Evolutionary conservation across 2,329 filamentous ascomycete species (phyloP).

Genomic region (Lachnellula arida): DNA sequence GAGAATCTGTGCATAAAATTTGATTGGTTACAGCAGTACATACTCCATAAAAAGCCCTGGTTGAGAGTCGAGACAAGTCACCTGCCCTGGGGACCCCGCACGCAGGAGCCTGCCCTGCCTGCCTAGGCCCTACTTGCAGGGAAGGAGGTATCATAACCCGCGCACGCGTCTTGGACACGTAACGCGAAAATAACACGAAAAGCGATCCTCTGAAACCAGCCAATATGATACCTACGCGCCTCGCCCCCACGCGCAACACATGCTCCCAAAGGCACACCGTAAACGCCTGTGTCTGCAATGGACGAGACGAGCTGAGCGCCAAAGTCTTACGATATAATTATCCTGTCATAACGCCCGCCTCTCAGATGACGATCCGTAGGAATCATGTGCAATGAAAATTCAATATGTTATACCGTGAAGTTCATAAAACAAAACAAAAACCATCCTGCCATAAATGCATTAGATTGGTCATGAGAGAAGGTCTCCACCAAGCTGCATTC

Average conservation of each 20-base stretch:
- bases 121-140: too few species aligned
- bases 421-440: neutral
- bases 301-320: too few species aligned
- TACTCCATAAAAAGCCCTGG: too few species aligned
- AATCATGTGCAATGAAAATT: slow-evolving; percentile 4
- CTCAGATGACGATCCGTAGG: neutral
- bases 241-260: neutral
- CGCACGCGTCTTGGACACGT: neutral
- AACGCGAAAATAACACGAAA: neutral
- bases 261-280: neutral
- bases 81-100: too few species aligned
- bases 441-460: neutral
- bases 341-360: neutral
- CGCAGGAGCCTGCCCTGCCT: too few species aligned
- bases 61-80: too few species aligned
- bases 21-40: too few species aligned
- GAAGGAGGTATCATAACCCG: too few species aligned
- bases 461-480: slow-evolving; percentile 43
- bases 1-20: too few species aligned
- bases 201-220: neutral
- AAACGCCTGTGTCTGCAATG: neutral
- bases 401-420: neutral
- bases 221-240: neutral
- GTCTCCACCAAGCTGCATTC: slow-evolving; percentile 63
- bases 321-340: too few species aligned